Base-by-base conservation (phyloP, 768 basidiomycete species). In the Cystofilobasidium bisporidii region DNA sequence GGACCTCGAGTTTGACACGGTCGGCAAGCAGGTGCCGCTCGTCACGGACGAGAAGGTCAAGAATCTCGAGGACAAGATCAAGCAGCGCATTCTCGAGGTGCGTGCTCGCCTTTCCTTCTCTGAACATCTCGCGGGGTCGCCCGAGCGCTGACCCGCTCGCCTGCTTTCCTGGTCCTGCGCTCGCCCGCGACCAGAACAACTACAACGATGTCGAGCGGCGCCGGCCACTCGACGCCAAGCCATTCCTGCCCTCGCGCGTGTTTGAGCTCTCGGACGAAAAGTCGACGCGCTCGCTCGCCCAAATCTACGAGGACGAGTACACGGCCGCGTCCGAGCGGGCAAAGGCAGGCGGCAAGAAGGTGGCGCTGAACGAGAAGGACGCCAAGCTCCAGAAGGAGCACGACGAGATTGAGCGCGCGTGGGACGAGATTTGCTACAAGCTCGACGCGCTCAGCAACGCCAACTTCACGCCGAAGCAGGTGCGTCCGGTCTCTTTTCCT, bases 221-320 rank as follows among this genome's bases (percentile, higher is more conserved):
- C 65, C 84, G 87, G 2, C 82, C 86, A 0, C 75, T 85, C 63
- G 88, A 91, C 50, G 85, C 91, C 71, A 89, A 87, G 71, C 86
- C 93, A 0, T 97, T 93, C 81, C 80, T 98, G 0, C 91, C 94
- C 0, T 96, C 91, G 0, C 84, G 87, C 38, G 80, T 89, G 65
- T 84, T 96, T 67, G 93, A 97, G 74, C 79, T 97, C 12, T 85
- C 91, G 75, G 92, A 94, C 73, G 86, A 84, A 4, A 89, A 93
- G 75, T 92, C 89, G 11, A 81, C 84, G 5, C 87, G 90, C 75
- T 92, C 89, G 0, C 83, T 99, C 56, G 93, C 92, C 18, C 88
- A 98, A 78, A 89, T 99, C 47, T 98, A 98, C 77, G 96, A 96
- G 75, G 86, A 88, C 56, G 93, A 93, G 67, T 99, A 87, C 76